Percentiles rank a stretch among this genome's conserved stretches.
These are phyloP conservation scores for Entoloma clypeatum DNA, from an alignment of 1,284 basidiomycete genomes.

Conservation along the genomic window DNA sequence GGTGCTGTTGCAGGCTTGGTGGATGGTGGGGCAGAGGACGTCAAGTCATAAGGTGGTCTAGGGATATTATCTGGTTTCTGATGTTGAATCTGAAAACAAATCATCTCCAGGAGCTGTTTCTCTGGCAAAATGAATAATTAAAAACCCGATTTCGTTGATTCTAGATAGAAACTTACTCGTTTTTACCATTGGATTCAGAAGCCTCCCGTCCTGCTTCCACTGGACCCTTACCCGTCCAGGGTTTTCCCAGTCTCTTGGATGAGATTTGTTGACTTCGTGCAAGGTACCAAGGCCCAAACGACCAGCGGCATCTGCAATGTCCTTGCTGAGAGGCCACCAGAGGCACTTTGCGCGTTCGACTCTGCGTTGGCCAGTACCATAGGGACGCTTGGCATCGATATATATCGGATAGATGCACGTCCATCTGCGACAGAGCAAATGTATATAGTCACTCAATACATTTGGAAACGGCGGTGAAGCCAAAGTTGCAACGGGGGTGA, in stretches of 20 bases:
- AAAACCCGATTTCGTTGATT: not conserved
- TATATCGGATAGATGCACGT: conserved; percentile 95
- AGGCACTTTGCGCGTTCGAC: conserved; percentile 76
- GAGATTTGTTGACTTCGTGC: conserved; percentile 85
- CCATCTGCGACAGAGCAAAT: conserved; percentile 58
- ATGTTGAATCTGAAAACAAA: conserved; percentile 72
- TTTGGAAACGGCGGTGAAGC: conserved; percentile 9
- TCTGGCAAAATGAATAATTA: conserved; percentile 45
- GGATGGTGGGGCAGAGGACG: conserved; percentile 20
- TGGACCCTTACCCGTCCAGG: conserved; percentile 90
- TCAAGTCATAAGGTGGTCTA: conserved; percentile 55
- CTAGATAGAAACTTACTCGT: conserved; percentile 61
- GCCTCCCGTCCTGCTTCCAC: conserved; percentile 76
- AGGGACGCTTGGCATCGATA: conserved; percentile 91
- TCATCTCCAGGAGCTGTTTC: conserved; percentile 76
- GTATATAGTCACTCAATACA: conserved; percentile 12
- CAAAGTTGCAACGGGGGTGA: no score
- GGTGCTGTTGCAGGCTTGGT: conserved; percentile 13
- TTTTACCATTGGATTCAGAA: conserved; percentile 69
- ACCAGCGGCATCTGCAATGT: conserved; percentile 83
- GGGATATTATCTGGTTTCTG: conserved; percentile 71
- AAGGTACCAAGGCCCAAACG: conserved; percentile 75
- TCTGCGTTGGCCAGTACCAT: conserved; percentile 78
- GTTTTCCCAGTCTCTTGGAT: conserved; percentile 97
- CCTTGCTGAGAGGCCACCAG: conserved; percentile 94